Base-by-base conservation (phyloP, 2,329 filamentous ascomycete genomes). In the Phyllachora maydis region DNA sequence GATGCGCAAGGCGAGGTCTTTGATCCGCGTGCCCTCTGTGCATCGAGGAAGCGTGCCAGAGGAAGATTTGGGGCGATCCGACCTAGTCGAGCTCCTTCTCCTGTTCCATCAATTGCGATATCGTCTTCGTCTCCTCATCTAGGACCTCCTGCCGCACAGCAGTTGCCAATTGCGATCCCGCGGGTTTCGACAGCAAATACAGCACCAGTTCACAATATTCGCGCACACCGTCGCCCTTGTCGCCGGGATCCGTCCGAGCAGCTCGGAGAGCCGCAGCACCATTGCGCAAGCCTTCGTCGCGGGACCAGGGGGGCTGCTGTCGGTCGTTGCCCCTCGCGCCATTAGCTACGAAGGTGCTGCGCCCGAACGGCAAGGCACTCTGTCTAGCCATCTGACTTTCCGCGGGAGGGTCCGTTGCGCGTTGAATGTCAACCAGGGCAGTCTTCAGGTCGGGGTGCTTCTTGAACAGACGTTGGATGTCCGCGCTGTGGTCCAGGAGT, bases 151-250 rank as follows among this genome's bases (percentile, higher is more conserved):
- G 46, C 30, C 55, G 47, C 19, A 62, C 37, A 5, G 50, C 20
- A 5, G 42, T 42, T 5, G 45, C 42, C 6, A 47, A 39, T 14
- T 52, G 43, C 4, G 25, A 22, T 3, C 26, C 30, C 9, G 37
- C 37, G 9, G 35, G 26, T 26, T 37, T 39, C 25, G 43, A 43
- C 12, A 67, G 45, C 16, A 67, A 41, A 26, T 56, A 49, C 22
- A 58, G 35, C 11, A 72, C 52, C 12, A 71, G 45, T 30, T 64
- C 60, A 22, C 56, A 59, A 35, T 67, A 74, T 40, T 71, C 67
- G 24, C 59, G 48, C 15, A 74, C 48, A 4, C 52, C 66, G 32
- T 70, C 63, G 15, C 64, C 64, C 27, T 59, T 58, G 32, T 59
- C 54, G n/a, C 56, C 52, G 2, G 54, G 50, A 15, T 53, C 50